A percentile compares a stretch with the other conserved stretches of the same genome.
These are phyloP conservation scores for Colletotrichum sp. DNA, from an alignment of 2,329 filamentous ascomycete genomes.

Conservation along the genomic window DNA sequence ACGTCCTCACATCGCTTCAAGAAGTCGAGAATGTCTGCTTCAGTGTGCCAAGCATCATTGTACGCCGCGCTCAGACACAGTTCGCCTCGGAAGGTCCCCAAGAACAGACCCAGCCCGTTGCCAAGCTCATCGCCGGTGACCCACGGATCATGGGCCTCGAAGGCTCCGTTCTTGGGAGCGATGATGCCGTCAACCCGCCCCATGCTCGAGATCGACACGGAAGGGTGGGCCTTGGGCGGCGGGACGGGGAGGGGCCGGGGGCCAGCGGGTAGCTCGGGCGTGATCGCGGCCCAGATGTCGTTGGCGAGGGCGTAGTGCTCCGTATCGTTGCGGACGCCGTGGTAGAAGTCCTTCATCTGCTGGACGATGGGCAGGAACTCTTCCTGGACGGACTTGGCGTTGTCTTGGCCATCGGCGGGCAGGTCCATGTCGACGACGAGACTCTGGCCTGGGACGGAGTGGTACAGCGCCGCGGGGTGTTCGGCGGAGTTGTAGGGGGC, in stretches of 20 bases:
- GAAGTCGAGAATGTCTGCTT: slow-evolving; percentile 22
- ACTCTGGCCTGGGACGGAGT: slow-evolving; percentile 31
- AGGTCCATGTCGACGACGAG: slow-evolving; percentile 30
- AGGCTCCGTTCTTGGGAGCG: slow-evolving; percentile 22
- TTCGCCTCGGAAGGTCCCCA: slow-evolving; percentile 40
- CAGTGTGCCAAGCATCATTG: slow-evolving; percentile 46
- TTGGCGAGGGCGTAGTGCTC: slow-evolving; percentile 32
- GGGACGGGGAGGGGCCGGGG: slow-evolving; percentile 25
- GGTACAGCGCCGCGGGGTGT: slow-evolving; percentile 33
- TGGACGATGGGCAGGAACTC: slow-evolving; percentile 30
- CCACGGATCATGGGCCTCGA: slow-evolving; percentile 42
- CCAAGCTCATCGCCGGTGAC: slow-evolving; percentile 50
- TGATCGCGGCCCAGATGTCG: slow-evolving; percentile 24
- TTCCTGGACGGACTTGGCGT: neutral
- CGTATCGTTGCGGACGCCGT: slow-evolving; percentile 29
- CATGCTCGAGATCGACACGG: slow-evolving; percentile 38
- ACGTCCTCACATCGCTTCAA: slow-evolving; percentile 23
- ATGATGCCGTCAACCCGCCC: slow-evolving; percentile 39
- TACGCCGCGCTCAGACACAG: slow-evolving; percentile 44
- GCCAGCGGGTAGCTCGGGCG: slow-evolving; percentile 9
- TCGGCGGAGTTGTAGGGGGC: slow-evolving; percentile 25
- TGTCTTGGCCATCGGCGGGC: neutral
- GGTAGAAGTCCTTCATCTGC: slow-evolving; percentile 31
- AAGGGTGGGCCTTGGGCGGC: slow-evolving; percentile 26
- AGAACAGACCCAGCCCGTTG: slow-evolving; percentile 40